A percentile compares a stretch with the other conserved stretches of the same genome.
phyloP scores from a whole-genome alignment of 345 rosid species.

The Gossypium stocksii region DNA sequence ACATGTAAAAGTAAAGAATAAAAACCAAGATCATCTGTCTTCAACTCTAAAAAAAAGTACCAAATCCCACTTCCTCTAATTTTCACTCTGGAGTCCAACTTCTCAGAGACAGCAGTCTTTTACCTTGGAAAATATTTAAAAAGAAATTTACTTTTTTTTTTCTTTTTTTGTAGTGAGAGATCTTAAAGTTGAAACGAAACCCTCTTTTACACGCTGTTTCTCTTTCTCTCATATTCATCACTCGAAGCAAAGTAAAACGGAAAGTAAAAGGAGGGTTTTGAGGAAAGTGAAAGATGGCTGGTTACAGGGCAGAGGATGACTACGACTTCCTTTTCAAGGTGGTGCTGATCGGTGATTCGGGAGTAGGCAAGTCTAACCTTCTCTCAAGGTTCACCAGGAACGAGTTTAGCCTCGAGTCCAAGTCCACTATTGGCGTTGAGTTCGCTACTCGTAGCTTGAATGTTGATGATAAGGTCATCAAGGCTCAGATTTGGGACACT shows the following conservation, averaged over 20 bases:
- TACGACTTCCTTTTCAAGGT: slow-evolving; percentile 92
- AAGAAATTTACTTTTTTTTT: background rate
- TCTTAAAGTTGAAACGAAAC: background rate
- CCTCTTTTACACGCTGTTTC: background rate
- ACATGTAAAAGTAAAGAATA: background rate
- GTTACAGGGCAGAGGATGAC: slow-evolving; percentile 90
- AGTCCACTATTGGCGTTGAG: slow-evolving; percentile 93
- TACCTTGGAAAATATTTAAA: background rate
- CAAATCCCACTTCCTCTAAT: background rate
- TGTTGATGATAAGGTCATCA: slow-evolving; percentile 76
- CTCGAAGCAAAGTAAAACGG: slow-evolving; percentile 11
- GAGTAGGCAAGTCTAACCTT: slow-evolving; percentile 90
- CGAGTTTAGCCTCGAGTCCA: slow-evolving; percentile 91
- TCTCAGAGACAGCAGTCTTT: background rate
- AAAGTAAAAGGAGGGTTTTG: slow-evolving; percentile 1
- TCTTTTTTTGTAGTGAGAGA: background rate
- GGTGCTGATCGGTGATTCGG: slow-evolving; percentile 87
- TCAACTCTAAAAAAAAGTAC: background rate
- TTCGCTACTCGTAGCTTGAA: slow-evolving; percentile 93
- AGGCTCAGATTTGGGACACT: slow-evolving; percentile 98
- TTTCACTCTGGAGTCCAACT: background rate
- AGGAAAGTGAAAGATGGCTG: slow-evolving; percentile 51
- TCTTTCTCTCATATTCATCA: background rate
- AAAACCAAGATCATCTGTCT: background rate
- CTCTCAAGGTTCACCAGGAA: slow-evolving; percentile 89